Base-by-base conservation (phyloP, 176 grass and related monocot genomes). In the Triticum timopheevii region DNA sequence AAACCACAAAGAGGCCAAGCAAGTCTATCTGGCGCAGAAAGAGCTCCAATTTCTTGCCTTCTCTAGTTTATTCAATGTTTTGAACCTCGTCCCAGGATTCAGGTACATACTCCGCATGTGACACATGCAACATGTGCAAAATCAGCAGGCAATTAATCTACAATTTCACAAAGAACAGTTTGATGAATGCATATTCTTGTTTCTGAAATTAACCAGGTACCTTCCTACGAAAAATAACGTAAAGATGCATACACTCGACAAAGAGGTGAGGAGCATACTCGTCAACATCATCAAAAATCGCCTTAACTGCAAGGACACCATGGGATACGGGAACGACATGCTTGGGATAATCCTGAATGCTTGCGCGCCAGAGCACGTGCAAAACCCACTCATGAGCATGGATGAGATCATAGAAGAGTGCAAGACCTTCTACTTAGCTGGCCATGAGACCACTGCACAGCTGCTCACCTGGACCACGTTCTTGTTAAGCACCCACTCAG, bases 351-450 rank as follows among this genome's bases (percentile, higher is more conserved):
- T 93, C 84, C 20, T 93, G 22, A 85, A 90, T 56, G 30, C 85
- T 0, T 87, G 38, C 33, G 31, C 80, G 4, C 19, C 72, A 36
- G 62, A 76, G 38, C 50, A 92, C 4, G 78, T 31, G 31, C 68
- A 70, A 10, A 15, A 10, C 8, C 85, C 64, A 13, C 3, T 1
- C 0, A 22, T 87, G 22, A 93, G 23, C 78, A 85, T 90, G 88
- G 88, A 93, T 0, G 85, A 93, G 77, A 90, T 93, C 69, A 72
- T 93, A 10, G 88, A 87, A 2, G 88, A 90, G 71, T 90, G 88
- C 91, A 93, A 93, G 81, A 93, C 85, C 2, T 93, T 93, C 91
- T 90, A 85, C 91, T 82, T 93, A 9, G 88, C 85, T 0, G 88
- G 91, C 1, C 73, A 93, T 6, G 91, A 90, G 36, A 88, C 88